These are phyloP conservation scores for Coemansia sp. DNA, from an alignment of 192 early-diverging fungal genomes.

Conservation along the genomic window DNA sequence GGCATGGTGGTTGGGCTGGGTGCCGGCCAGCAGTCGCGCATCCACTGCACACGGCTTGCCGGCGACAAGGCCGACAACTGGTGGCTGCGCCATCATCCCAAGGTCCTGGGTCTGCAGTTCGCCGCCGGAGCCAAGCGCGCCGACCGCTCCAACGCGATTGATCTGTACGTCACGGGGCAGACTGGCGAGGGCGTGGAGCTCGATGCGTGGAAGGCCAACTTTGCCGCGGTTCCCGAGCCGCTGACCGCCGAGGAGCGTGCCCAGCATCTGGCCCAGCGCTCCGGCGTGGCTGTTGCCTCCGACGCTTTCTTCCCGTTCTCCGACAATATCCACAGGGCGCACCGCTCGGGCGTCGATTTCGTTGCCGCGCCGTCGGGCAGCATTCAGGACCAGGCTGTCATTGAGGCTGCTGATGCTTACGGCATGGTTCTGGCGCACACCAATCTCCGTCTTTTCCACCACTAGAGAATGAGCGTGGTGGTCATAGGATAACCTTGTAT, in stretches of 20 bases:
- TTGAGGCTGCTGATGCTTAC: conserved; percentile 79
- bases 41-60: conserved; percentile 98
- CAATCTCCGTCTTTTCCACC: conserved; percentile 92
- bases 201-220: conserved; percentile 82
- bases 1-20: conserved; percentile 97
- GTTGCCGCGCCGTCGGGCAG: conserved; percentile 92
- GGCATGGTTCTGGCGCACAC: conserved; percentile 87
- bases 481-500: too few species aligned
- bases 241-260: conserved; percentile 80
- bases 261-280: conserved; percentile 69
- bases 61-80: conserved; percentile 99
- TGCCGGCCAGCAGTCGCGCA: conserved; percentile 98
- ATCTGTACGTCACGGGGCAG: conserved; percentile 89
- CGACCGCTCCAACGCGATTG: conserved; percentile 97
- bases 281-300: conserved; percentile 82
- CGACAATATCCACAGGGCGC: conserved; percentile 90
- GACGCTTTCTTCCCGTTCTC: conserved; percentile 99
- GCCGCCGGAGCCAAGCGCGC: conserved; percentile 87
- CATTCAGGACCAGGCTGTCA: conserved; percentile 84
- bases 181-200: conserved; percentile 65
- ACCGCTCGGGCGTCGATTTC: conserved; percentile 80
- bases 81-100: conserved; percentile 98
- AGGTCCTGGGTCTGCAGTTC: conserved; percentile 87
- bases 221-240: conserved; percentile 75
- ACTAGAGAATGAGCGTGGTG: conserved; percentile 55